phyloP scores from a whole-genome alignment of 106 monocot genomes.

The Acorus calamus region DNA sequence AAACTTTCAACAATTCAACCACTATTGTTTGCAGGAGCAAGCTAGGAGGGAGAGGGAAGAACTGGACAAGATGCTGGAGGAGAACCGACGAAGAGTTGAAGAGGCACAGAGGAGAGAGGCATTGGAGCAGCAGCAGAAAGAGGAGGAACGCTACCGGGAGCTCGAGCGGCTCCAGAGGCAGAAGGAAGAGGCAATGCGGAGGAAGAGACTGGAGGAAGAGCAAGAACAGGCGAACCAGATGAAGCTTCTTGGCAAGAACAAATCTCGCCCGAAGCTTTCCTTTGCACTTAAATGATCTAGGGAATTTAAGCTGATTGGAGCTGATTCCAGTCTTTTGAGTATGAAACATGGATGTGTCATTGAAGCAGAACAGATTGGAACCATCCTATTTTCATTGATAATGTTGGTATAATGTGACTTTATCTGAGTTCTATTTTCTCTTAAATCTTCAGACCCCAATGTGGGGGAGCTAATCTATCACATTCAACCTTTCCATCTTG shows the following conservation, averaged over 20 bases:
- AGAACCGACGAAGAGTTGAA: conserved; percentile 78
- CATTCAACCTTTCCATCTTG: no score
- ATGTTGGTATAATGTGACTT: no score
- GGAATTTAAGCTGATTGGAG: no score
- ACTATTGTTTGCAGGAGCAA: conserved; percentile 49
- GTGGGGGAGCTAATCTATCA: no score
- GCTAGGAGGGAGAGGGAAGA: conserved; percentile 77
- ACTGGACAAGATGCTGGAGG: conserved; percentile 85
- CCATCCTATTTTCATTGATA: no score
- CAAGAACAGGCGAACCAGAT: conserved; percentile 76
- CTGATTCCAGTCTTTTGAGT: no score
- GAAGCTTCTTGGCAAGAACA: conserved; percentile 92
- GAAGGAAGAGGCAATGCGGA: conserved; percentile 84
- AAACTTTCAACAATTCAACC: no score
- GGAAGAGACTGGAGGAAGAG: conserved; percentile 91
- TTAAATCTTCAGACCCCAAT: no score
- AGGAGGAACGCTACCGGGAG: conserved; percentile 86
- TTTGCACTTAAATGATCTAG: conserved; percentile 16
- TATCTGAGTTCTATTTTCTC: no score
- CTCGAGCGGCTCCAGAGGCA: conserved; percentile 68
- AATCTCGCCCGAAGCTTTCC: conserved; percentile 81
- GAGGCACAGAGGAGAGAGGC: conserved; percentile 82
- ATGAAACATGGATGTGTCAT: no score
- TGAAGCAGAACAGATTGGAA: no score
- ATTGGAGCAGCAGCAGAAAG: conserved; percentile 71